These are phyloP conservation scores for Saturnispora quitensis DNA, from an alignment of 805 yeast species.

Conservation along the genomic window DNA sequence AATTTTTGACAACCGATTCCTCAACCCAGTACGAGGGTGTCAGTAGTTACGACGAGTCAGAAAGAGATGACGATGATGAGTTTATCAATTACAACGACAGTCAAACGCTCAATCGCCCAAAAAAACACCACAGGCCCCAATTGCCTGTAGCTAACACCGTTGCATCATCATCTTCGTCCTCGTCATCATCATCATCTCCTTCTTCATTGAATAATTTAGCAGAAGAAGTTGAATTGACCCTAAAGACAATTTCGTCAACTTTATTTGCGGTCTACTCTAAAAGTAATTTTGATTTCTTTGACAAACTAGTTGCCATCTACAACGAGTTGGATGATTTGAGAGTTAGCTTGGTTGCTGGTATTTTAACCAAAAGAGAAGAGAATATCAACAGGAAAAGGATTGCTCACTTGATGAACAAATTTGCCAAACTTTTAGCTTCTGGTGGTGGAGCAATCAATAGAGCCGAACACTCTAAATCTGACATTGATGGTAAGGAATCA, in stretches of 20 bases:
- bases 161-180: conserved; percentile 30
- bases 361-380: conserved; percentile 48
- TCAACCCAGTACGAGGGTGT: conserved; percentile 8
- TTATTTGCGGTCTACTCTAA: conserved; percentile 62
- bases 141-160: conserved; percentile 42
- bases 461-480: conserved; percentile 17
- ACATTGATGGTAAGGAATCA: conserved; percentile 49
- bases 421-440: conserved; percentile 51
- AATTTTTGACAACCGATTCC: neutral
- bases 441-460: conserved; percentile 29
- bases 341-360: conserved; percentile 39
- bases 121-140: conserved; percentile 33
- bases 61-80: conserved; percentile 9
- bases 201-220: conserved; percentile 31
- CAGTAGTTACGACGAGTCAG: conserved; percentile 10
- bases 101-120: conserved; percentile 14
- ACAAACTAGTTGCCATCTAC: conserved; percentile 45
- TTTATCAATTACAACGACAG: neutral
- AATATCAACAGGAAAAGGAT: conserved; percentile 40
- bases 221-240: conserved; percentile 49
- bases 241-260: conserved; percentile 51
- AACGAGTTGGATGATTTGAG: conserved; percentile 50
- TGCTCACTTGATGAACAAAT: conserved; percentile 43
- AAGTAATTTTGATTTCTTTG: conserved; percentile 57
- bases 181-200: conserved; percentile 27